Evolutionary conservation across 2,329 filamentous ascomycete genomes (phyloP).

Genomic region (Hypocrella siamensis): DNA sequence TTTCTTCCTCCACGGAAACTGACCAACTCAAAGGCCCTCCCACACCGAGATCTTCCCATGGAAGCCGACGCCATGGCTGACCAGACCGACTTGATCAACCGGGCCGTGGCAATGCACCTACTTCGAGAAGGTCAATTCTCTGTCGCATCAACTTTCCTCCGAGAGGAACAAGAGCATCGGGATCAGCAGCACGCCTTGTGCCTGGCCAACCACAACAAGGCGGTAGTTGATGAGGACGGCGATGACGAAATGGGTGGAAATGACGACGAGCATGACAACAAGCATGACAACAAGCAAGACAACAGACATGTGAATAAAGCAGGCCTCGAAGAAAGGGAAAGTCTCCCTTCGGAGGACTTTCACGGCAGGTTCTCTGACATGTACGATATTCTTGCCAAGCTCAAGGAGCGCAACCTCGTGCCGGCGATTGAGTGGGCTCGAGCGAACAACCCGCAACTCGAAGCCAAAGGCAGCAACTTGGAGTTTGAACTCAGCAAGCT

Average conservation of each 20-base stretch:
- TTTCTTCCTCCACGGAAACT: neutral
- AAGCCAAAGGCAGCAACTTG: conserved; percentile 74
- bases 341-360: conserved; percentile 32
- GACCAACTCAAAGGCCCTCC: conserved; percentile 20
- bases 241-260: conserved; percentile 16
- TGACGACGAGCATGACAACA: conserved; percentile 7
- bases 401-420: conserved; percentile 58
- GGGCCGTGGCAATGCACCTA: conserved; percentile 91
- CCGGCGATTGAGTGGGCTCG: conserved; percentile 83
- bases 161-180: conserved; percentile 41
- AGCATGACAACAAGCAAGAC: conserved; percentile 3
- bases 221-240: conserved; percentile 14
- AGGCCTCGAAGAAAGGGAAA: conserved; percentile 10
- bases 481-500: conserved; percentile 89
- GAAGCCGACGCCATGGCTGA: conserved; percentile 68
- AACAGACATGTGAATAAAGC: conserved; percentile 5
- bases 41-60: conserved; percentile 49
- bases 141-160: conserved; percentile 72
- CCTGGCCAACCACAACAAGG: conserved; percentile 4
- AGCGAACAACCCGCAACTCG: conserved; percentile 52
- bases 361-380: conserved; percentile 73
- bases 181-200: conserved; percentile 6
- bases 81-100: conserved; percentile 66
- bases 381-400: conserved; percentile 73
- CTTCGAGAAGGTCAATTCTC: conserved; percentile 86